Evolutionary conservation across 2,329 filamentous ascomycete species (phyloP).

Genomic region (Ascochyta lentis): DNA sequence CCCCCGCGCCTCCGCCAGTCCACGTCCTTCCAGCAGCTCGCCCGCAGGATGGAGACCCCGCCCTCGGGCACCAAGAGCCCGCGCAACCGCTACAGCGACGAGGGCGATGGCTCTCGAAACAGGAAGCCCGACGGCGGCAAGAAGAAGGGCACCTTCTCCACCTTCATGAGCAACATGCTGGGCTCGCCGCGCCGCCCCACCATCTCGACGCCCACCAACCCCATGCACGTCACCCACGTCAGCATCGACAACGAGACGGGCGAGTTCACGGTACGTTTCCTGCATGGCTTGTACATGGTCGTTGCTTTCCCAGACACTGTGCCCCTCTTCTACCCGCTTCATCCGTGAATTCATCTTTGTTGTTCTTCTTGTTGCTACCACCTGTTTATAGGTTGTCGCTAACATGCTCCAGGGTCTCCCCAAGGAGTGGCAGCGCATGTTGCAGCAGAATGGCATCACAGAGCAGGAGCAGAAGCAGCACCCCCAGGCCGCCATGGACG

Average conservation of each 20-base stretch:
- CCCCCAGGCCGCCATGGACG: conserved; percentile 93
- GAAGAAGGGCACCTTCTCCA: conserved; percentile 51
- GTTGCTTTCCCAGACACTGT: too few relatives aligned
- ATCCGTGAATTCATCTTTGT: not conserved
- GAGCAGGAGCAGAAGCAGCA: conserved; percentile 96
- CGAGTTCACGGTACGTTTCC: conserved; percentile 79
- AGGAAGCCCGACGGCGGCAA: conserved; percentile 46
- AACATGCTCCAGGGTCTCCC: conserved; percentile 74
- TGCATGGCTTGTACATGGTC: too few relatives aligned
- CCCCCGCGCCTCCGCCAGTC: conserved; percentile 49
- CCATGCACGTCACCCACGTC: conserved; percentile 96
- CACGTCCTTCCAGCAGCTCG: conserved; percentile 52
- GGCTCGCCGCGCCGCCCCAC: conserved; percentile 83
- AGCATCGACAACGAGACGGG: conserved; percentile 96
- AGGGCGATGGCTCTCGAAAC: conserved; percentile 37
- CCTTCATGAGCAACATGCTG: conserved; percentile 50
- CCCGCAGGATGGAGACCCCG: conserved; percentile 54
- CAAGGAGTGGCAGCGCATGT: conserved; percentile 95
- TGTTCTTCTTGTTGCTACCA: too few relatives aligned
- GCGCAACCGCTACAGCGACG: conserved; percentile 51
- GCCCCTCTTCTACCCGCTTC: not conserved
- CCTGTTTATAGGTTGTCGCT: conserved; percentile 14
- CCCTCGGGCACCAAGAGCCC: conserved; percentile 46
- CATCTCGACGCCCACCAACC: conserved; percentile 97
- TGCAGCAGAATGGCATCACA: conserved; percentile 94